phyloP scores from a whole-genome alignment of 108 stramenopile genomes.

The Cyclostephanos tholiformis region DNA sequence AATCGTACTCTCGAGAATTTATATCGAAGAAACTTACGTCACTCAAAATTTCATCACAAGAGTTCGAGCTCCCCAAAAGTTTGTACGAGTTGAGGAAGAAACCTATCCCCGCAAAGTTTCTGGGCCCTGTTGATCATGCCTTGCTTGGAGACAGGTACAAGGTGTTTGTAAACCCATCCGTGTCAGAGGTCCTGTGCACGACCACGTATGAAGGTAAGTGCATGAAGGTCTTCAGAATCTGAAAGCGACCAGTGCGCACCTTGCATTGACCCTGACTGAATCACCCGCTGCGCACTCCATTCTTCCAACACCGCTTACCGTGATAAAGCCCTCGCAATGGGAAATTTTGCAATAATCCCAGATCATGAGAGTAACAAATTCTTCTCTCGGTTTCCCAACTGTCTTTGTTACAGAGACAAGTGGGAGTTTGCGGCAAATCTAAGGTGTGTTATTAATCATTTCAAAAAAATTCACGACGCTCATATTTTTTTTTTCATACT shows the following conservation, averaged over 20 bases:
- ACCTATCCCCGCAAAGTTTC: conserved; percentile 75
- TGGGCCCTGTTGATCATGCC: conserved; percentile 79
- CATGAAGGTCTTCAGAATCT: conserved; percentile 28
- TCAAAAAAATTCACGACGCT: background rate
- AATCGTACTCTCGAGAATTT: conserved; percentile 17
- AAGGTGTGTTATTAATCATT: background rate
- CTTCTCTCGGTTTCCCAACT: conserved; percentile 76
- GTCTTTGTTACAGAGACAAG: conserved; percentile 71
- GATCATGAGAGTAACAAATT: conserved; percentile 72
- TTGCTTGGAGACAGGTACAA: conserved; percentile 58
- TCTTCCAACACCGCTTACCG: background rate
- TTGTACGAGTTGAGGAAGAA: conserved; percentile 62
- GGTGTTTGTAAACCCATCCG: conserved; percentile 85
- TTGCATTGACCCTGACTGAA: background rate
- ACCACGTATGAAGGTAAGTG: conserved; percentile 58
- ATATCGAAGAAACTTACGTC: conserved; percentile 33
- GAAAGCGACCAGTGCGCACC: background rate
- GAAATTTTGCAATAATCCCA: conserved; percentile 80
- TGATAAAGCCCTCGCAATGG: conserved; percentile 70
- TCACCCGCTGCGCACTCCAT: no score
- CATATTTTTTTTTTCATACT: background rate
- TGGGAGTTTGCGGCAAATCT: conserved; percentile 78
- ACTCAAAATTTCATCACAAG: conserved; percentile 37
- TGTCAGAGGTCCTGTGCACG: conserved; percentile 85
- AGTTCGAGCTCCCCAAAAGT: conserved; percentile 57